phyloP scores from a whole-genome alignment of 257 asterid species.

The Nicotiana tomentosiformis region DNA sequence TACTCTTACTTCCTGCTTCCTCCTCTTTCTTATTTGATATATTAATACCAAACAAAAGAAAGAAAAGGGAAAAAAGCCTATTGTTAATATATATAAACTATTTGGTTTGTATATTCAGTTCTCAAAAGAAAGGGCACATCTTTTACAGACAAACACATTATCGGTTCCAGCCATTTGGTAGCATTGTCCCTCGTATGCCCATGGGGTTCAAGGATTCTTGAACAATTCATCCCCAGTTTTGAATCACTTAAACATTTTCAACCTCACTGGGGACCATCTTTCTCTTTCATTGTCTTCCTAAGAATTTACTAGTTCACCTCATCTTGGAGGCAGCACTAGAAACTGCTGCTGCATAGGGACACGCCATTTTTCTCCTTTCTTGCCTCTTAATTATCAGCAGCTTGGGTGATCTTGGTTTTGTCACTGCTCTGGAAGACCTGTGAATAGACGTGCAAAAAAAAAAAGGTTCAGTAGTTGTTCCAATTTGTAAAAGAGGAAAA shows the following conservation, averaged over 20 bases:
- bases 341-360: slow-evolving; percentile 26
- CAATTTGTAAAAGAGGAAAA: neutral
- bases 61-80: too few relatives aligned
- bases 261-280: too few relatives aligned
- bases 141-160: neutral
- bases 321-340: slow-evolving; percentile 55
- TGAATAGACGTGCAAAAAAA: neutral
- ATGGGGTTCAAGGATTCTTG: slow-evolving; percentile 51
- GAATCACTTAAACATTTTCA: neutral
- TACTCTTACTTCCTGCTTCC: too few relatives aligned
- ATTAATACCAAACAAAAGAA: too few relatives aligned
- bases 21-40: too few relatives aligned
- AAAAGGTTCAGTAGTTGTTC: neutral
- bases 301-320: slow-evolving; percentile 36
- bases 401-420: slow-evolving; percentile 81
- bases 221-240: slow-evolving; percentile 10
- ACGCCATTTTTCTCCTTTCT: slow-evolving; percentile 43
- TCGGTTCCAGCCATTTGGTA: neutral
- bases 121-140: neutral
- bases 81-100: too few relatives aligned
- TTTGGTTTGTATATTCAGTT: too few relatives aligned
- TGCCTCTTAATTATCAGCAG: slow-evolving; percentile 44
- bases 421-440: slow-evolving; percentile 66
- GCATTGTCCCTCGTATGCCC: neutral
- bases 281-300: too few relatives aligned